These are phyloP conservation scores for Ogataea zsoltii DNA, from an alignment of 805 yeast genomes.

Conservation along the genomic window DNA sequence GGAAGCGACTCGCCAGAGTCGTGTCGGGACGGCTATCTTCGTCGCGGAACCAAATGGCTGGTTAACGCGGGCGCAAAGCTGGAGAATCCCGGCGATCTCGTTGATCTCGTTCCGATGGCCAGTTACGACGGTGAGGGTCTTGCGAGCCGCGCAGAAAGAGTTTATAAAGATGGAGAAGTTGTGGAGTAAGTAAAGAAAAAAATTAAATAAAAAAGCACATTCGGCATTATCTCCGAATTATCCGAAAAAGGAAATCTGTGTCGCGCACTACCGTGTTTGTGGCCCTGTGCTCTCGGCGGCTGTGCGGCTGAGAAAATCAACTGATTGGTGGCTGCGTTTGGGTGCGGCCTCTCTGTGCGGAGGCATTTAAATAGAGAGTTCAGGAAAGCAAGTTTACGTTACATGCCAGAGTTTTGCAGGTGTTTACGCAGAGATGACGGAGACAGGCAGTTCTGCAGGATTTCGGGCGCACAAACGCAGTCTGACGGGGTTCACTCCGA, in stretches of 20 bases:
- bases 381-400: neutral
- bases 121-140: constrained; percentile 79
- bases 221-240: too few species aligned
- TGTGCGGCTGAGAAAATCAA: constrained; percentile 1
- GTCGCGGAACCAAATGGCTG: constrained; percentile 75
- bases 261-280: too few species aligned
- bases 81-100: constrained; percentile 37
- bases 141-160: constrained; percentile 34
- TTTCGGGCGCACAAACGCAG: constrained; percentile 60
- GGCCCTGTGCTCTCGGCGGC: too few species aligned
- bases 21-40: constrained; percentile 63
- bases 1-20: constrained; percentile 88
- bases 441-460: too few species aligned
- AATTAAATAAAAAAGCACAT: neutral
- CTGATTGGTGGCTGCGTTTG: neutral
- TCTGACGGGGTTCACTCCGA: constrained; percentile 87
- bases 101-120: constrained; percentile 76
- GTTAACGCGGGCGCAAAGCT: constrained; percentile 32
- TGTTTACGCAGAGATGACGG: neutral
- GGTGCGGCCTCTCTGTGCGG: too few species aligned
- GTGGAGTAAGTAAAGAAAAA: neutral
- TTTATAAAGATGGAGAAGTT: constrained; percentile 3
- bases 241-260: too few species aligned
- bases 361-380: too few species aligned
- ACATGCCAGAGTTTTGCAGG: too few species aligned